Evolutionary conservation across 2,329 filamentous ascomycete species (phyloP).

Genomic region (Proliferodiscus dingleyae): DNA sequence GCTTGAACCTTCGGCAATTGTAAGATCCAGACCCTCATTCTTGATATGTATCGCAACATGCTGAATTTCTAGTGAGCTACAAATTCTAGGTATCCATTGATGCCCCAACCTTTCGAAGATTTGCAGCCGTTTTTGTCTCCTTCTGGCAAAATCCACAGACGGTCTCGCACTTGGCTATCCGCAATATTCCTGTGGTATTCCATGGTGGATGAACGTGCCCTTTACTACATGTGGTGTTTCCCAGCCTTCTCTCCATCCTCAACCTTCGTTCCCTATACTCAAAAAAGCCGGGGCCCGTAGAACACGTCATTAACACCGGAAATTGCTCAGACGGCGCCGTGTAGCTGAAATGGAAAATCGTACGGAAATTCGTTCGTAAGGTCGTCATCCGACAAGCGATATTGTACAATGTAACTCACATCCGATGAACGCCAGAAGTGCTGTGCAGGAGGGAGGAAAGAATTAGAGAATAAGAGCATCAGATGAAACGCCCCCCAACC

Average conservation of each 20-base stretch:
- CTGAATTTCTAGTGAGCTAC: constrained; percentile 10
- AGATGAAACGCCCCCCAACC: too few species aligned
- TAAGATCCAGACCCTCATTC: constrained; percentile 25
- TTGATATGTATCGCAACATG: constrained; percentile 30
- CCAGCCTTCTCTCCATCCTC: constrained; percentile 14
- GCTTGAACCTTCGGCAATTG: constrained; percentile 27
- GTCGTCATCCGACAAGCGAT: too few species aligned
- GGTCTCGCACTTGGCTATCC: constrained; percentile 27
- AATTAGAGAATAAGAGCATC: too few species aligned
- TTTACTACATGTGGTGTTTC: constrained; percentile 26
- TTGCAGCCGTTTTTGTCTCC: constrained; percentile 29
- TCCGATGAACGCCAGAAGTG: too few species aligned
- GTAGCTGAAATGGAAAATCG: background rate
- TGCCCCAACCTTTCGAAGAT: constrained; percentile 25
- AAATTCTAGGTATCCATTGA: background rate
- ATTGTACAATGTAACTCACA: too few species aligned
- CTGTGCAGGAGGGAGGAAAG: too few species aligned
- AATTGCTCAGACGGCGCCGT: constrained; percentile 1
- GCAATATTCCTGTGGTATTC: constrained; percentile 25
- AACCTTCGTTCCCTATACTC: constrained; percentile 7
- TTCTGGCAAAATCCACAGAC: constrained; percentile 30
- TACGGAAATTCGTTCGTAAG: too few species aligned
- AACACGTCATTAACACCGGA: constrained; percentile 8
- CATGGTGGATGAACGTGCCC: constrained; percentile 28
- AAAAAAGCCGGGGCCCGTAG: background rate